phyloP scores from a whole-genome alignment of 257 asterid species.

The Nicotiana sylvestris region DNA sequence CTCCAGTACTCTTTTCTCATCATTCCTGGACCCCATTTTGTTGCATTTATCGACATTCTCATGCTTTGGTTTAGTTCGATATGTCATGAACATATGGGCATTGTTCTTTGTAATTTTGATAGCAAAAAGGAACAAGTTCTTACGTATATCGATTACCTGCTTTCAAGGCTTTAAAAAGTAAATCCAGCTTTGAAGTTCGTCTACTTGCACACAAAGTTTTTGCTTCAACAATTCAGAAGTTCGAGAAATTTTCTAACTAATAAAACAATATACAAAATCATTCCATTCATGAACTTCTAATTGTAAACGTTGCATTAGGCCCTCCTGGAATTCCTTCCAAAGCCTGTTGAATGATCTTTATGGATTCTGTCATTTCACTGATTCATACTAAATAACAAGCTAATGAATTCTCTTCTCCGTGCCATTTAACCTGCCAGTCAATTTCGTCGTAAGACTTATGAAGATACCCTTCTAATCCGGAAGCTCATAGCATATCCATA shows the following conservation, averaged over 20 bases:
- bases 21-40: background rate
- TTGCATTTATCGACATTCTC: background rate
- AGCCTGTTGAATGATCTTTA: background rate
- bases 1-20: background rate
- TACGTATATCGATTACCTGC: background rate
- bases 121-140: background rate
- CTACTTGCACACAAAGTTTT: background rate
- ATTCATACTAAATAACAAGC: background rate
- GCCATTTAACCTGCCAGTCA: background rate
- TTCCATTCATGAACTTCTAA: background rate
- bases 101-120: background rate
- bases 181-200: background rate
- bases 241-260: background rate
- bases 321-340: background rate
- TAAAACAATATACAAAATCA: background rate
- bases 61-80: background rate
- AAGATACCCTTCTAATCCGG: background rate
- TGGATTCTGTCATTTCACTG: background rate
- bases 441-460: background rate
- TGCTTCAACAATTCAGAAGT: background rate
- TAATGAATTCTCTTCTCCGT: background rate
- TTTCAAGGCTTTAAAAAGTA: background rate
- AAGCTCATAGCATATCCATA: background rate
- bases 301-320: background rate
- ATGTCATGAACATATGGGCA: background rate